These are phyloP conservation scores for Areca catechu DNA, from an alignment of 176 grass and related monocot species.

Conservation along the genomic window DNA sequence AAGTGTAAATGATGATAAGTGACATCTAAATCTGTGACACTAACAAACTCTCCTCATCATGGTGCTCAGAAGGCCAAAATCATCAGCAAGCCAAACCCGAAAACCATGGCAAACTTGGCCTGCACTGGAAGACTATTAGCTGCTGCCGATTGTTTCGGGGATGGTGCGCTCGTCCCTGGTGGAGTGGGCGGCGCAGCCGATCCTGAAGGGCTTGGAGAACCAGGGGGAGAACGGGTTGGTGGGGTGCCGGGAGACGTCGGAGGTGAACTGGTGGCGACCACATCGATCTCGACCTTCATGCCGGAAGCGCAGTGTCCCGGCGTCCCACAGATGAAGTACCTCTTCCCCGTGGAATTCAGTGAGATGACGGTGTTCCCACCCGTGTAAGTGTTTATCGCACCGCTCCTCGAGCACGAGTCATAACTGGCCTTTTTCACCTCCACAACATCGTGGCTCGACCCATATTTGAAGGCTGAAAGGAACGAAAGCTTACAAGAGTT, in stretches of 20 bases:
- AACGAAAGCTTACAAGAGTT: background rate
- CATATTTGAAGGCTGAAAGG: conserved; percentile 49
- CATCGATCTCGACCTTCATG: conserved; percentile 60
- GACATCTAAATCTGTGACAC: no score
- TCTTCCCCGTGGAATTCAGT: conserved; percentile 29
- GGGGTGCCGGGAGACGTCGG: background rate
- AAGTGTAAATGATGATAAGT: no score
- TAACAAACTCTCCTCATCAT: no score
- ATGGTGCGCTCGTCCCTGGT: background rate
- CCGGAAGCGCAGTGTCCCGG: conserved; percentile 47
- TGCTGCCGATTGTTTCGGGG: background rate
- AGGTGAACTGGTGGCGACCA: background rate
- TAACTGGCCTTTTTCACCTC: conserved; percentile 48
- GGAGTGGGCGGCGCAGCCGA: conserved; percentile 4
- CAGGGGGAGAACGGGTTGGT: background rate
- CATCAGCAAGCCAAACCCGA: background rate
- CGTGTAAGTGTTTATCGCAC: conserved; percentile 31
- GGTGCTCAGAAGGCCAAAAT: background rate
- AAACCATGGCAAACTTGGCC: background rate
- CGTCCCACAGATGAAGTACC: conserved; percentile 80
- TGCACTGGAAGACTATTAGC: background rate
- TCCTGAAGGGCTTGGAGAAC: background rate
- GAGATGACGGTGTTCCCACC: conserved; percentile 49
- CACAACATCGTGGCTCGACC: conserved; percentile 45
- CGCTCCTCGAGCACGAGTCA: conserved; percentile 36